Evolutionary conservation across 805 yeast species (phyloP).

Genomic region (Candida insectorum): DNA sequence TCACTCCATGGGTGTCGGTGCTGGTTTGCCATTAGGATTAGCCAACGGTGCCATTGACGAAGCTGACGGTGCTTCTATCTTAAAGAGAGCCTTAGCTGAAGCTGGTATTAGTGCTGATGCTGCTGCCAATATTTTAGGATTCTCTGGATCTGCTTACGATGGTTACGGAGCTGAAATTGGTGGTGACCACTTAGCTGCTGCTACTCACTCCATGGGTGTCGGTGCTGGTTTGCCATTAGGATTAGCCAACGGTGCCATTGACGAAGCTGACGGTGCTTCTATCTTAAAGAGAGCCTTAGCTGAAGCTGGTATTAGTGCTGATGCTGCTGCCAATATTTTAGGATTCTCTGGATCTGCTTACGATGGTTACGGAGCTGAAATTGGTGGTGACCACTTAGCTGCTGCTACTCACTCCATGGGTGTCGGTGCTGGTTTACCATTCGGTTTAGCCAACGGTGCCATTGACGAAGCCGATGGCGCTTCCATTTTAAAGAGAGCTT

Average conservation of each 20-base stretch:
- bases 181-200: constrained; percentile 14
- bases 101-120: constrained; percentile 8
- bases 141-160: constrained; percentile 8
- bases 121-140: constrained; percentile 5
- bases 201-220: constrained; percentile 8
- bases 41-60: constrained; percentile 3
- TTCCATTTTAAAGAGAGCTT: constrained; percentile 9
- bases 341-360: constrained; percentile 4
- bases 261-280: constrained; percentile 7
- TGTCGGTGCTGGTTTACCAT: constrained; percentile 6
- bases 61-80: constrained; percentile 6
- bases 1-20: constrained; percentile 7
- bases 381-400: constrained; percentile 8
- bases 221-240: constrained; percentile 5
- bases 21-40: constrained; percentile 2
- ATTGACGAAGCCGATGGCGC: constrained; percentile 8
- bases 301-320: constrained; percentile 9
- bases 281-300: constrained; percentile 9
- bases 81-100: constrained; percentile 8
- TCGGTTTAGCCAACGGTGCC: constrained; percentile 4
- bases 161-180: constrained; percentile 11
- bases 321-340: constrained; percentile 3
- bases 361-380: constrained; percentile 6
- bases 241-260: constrained; percentile 6
- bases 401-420: constrained; percentile 13